Base-by-base conservation (phyloP, 2,329 filamentous ascomycete genomes). In the Colletotrichum noveboracense region DNA sequence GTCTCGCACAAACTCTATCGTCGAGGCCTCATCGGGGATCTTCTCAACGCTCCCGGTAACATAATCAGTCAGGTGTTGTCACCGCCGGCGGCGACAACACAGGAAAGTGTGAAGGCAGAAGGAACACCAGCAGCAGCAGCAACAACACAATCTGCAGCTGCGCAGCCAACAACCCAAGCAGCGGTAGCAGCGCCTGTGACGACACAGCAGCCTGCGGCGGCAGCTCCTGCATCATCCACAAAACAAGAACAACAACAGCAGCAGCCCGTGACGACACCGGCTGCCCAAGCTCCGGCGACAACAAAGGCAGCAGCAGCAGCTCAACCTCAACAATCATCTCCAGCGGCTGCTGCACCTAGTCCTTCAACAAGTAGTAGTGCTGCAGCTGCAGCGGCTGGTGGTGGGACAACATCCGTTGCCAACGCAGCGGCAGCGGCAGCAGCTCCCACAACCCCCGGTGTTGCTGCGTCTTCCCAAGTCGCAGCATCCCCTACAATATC, bases 71-170 rank as follows among this genome's bases (percentile, higher is more conserved):
- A 73, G 13, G 58, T 75, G 10, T 32, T 75, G 64, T 68, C 70
- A 26, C 36, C 70, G 73, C 73, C 73, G 70, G 62, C 73, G 58
- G 52, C 73, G 70, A 75, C 73, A 52, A 73, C 70, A 2, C 56
- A 52, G 16, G 52, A 68, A 3, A 28, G 56, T 6, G 21, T 18
- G 3, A 61, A 68, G 26, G 58, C 13, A 21, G 70, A 70, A 5
- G 64, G 21, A 7, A 73, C 73, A 9, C 64, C 71, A 6, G 66
- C 66, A 7, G 26, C 48, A 3, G 24, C 73, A 24, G 38, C 55
- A 7, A 72, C 72, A 21, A 62, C 72, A 26, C 55, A 28, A 24
- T 64, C 70, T 12, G 73, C 70, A 13, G 70, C 58, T 0, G 70
- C 73, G 6, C 32, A 28, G 12, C 34, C 43, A 10, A 30, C 73